Evolutionary conservation across 78 protist genomes (phyloP).

Genomic region (Capsaspora owczarzaki): DNA sequence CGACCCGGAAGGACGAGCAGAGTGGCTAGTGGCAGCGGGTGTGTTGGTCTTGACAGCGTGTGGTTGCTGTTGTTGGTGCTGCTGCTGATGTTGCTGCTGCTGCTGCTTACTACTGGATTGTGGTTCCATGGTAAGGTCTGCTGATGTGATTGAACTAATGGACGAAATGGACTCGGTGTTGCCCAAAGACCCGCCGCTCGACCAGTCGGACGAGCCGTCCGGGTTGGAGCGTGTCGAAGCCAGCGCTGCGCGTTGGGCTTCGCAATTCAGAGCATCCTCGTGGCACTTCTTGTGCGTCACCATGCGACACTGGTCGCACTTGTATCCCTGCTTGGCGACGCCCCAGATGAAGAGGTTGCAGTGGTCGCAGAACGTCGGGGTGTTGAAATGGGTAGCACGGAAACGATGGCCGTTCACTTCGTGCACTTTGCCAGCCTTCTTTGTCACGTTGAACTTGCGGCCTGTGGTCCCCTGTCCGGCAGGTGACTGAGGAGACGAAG

Average conservation of each 20-base stretch:
- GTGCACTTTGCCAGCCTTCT: neutral
- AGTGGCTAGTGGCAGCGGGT: too few species aligned
- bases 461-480: too few species aligned
- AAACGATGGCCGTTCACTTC: neutral
- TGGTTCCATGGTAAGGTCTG: neutral
- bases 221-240: too few species aligned
- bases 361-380: constrained; percentile 31
- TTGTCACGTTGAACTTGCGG: neutral
- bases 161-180: neutral
- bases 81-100: neutral
- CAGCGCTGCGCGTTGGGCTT: too few species aligned
- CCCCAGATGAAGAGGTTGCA: constrained; percentile 32
- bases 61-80: too few species aligned
- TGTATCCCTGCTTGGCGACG: constrained; percentile 3
- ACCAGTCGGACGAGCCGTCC: too few species aligned
- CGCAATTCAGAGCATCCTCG: neutral
- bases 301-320: neutral
- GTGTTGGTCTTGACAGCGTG: too few species aligned
- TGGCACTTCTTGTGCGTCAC: constrained; percentile 43
- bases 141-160: neutral
- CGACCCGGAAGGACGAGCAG: too few species aligned
- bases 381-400: neutral
- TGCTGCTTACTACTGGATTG: neutral
- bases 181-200: neutral
- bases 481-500: neutral